phyloP scores from a whole-genome alignment of 2,329 filamentous ascomycete species.

The Leptographium lundbergii region DNA sequence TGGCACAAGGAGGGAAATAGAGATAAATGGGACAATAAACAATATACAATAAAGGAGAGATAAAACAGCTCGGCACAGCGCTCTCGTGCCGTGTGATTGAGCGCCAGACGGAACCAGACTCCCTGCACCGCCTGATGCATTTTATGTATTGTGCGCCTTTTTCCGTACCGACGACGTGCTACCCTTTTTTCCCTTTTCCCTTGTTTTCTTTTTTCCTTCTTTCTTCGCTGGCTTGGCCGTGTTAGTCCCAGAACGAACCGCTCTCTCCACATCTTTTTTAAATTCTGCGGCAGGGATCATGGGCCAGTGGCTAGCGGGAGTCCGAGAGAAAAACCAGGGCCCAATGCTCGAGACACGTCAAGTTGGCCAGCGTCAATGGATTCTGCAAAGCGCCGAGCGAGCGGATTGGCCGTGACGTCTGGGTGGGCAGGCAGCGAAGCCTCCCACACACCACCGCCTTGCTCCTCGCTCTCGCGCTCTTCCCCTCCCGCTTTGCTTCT shows the following conservation, averaged over 20 bases:
- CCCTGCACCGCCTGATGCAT: background rate
- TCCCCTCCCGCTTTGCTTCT: too few relatives aligned
- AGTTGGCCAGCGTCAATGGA: background rate
- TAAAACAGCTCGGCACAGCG: too few relatives aligned
- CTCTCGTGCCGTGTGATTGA: too few relatives aligned
- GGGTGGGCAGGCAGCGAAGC: too few relatives aligned
- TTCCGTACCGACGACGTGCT: background rate
- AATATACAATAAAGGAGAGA: too few relatives aligned
- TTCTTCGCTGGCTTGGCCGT: background rate
- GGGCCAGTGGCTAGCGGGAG: slow-evolving; percentile 5
- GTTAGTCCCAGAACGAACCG: background rate
- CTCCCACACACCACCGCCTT: too few relatives aligned
- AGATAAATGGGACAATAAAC: too few relatives aligned
- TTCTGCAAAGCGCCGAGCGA: too few relatives aligned
- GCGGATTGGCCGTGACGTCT: too few relatives aligned
- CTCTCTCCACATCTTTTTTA: background rate
- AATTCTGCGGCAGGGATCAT: slow-evolving; percentile 6
- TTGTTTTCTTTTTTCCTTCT: background rate
- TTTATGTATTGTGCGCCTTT: background rate
- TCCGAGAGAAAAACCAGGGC: slow-evolving; percentile 4
- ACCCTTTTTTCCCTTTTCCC: background rate
- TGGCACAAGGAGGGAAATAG: too few relatives aligned
- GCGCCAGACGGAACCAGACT: background rate
- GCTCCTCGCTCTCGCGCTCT: too few relatives aligned
- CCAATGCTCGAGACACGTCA: slow-evolving; percentile 6